Evolutionary conservation across 2,329 filamentous ascomycete genomes (phyloP).

Genomic region (Aspergillus alliaceus): DNA sequence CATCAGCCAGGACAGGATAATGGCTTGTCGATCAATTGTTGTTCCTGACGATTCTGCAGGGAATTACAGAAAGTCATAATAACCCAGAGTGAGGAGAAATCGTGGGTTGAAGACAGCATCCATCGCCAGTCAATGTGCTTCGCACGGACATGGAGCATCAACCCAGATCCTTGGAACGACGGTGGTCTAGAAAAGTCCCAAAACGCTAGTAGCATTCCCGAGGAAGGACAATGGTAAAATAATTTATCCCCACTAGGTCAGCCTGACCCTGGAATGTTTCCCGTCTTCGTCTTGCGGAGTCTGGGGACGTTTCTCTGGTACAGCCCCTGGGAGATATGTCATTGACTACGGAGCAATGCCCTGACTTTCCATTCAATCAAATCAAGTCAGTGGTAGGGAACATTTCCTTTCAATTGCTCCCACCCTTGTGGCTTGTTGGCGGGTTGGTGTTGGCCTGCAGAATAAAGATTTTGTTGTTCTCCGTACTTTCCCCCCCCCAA

Average conservation of each 20-base stretch:
- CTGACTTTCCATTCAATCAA: not conserved
- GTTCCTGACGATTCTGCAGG: constrained; percentile 1
- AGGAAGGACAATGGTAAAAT: constrained; percentile 1
- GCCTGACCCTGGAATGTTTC: constrained; percentile 3
- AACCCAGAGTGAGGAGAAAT: constrained; percentile 5
- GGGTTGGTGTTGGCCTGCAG: not conserved
- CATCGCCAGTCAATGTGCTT: constrained; percentile 8
- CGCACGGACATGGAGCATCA: constrained; percentile 10
- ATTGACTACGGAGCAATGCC: not conserved
- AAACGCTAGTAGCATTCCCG: constrained; percentile 9
- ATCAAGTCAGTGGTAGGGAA: not conserved
- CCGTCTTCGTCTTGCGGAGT: constrained; percentile 2
- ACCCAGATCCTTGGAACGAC: constrained; percentile 20
- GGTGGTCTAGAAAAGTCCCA: constrained; percentile 17
- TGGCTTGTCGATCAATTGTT: constrained; percentile 4
- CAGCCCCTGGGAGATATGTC: not conserved
- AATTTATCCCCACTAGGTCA: constrained; percentile 6
- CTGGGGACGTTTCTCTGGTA: not conserved
- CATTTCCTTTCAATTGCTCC: not conserved
- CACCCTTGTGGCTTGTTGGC: not conserved
- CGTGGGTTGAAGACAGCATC: not conserved
- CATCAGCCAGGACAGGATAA: not conserved
- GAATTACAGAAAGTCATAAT: constrained; percentile 4
- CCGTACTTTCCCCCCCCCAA: not conserved
- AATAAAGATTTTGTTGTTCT: not conserved